A percentile compares a stretch with the other conserved stretches of the same genome.
These are phyloP conservation scores for Ceratocystis ficicola DNA, from an alignment of 2,329 filamentous ascomycete species.

Conservation along the genomic window DNA sequence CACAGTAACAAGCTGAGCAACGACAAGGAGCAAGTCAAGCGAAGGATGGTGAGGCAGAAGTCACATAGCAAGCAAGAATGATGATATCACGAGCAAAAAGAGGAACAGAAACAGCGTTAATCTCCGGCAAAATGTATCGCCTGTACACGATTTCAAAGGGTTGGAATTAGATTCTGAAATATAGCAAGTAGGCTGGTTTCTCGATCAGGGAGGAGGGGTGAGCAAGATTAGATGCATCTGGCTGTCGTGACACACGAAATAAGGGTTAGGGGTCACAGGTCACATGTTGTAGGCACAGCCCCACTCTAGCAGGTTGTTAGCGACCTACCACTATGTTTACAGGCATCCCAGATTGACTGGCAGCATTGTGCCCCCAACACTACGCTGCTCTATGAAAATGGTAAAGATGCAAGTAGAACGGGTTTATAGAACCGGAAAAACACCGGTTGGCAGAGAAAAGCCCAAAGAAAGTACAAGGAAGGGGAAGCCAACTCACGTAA, in stretches of 20 bases:
- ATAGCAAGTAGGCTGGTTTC: no score
- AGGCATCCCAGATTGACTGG: no score
- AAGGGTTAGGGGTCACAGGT: neutral
- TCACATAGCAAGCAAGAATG: neutral
- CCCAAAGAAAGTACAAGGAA: neutral
- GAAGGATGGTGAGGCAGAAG: neutral
- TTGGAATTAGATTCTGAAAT: neutral
- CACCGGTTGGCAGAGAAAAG: neutral
- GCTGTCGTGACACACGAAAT: neutral
- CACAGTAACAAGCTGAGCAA: neutral
- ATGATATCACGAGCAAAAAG: neutral
- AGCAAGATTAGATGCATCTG: neutral
- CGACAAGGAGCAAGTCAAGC: neutral
- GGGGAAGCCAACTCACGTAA: neutral
- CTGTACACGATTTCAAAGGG: neutral
- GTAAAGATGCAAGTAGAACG: neutral
- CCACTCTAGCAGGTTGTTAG: no score
- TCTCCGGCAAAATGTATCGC: neutral
- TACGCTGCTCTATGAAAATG: no score
- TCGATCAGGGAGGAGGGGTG: neutral
- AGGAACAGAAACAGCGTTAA: neutral
- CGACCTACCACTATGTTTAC: no score
- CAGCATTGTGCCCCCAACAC: no score
- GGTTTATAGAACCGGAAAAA: neutral
- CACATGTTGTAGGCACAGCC: no score